phyloP scores from a whole-genome alignment of 148 eudicot genomes.

The Arctostaphylos glauca region DNA sequence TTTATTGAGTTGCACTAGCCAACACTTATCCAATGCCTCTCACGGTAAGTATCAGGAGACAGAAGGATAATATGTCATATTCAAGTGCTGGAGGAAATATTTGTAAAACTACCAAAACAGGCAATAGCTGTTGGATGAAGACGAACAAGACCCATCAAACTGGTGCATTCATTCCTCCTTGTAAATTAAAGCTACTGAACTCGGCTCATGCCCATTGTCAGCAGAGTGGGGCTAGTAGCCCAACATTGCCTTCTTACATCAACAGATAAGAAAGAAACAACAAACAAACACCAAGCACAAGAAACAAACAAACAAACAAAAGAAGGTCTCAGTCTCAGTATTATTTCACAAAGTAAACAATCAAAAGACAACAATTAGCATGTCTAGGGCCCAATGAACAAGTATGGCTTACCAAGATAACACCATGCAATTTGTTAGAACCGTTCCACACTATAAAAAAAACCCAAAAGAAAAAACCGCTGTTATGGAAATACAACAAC shows the following conservation, averaged over 20 bases:
- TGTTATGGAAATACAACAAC: constrained; percentile 44
- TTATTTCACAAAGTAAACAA: constrained; percentile 52
- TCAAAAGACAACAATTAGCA: constrained; percentile 26
- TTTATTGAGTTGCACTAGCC: constrained; percentile 94
- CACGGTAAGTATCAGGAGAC: constrained; percentile 31
- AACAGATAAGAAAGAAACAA: constrained; percentile 84
- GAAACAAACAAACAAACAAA: constrained; percentile 52
- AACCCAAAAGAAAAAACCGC: constrained; percentile 39
- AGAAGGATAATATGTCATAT: constrained; percentile 40
- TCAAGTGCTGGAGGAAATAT: constrained; percentile 47
- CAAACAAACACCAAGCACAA: constrained; percentile 93
- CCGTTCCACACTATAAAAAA: constrained; percentile 79
- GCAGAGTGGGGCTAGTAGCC: constrained; percentile 97
- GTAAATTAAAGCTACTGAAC: constrained; percentile 94
- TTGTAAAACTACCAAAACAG: constrained; percentile 59
- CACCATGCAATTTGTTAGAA: constrained; percentile 74
- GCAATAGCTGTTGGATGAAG: constrained; percentile 68
- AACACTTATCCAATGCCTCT: constrained; percentile 92
- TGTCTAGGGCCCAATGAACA: constrained; percentile 38
- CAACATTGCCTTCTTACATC: constrained; percentile 94
- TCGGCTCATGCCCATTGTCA: constrained; percentile 96
- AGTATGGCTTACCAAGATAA: constrained; percentile 81
- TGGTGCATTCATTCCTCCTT: constrained; percentile 75
- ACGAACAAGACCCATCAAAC: constrained; percentile 90
- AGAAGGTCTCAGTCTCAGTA: constrained; percentile 77